A percentile compares a stretch with the other conserved stretches of the same genome.
Evolutionary conservation across 129 eudicot species (phyloP).

Genomic region (Escallonia rubra): DNA sequence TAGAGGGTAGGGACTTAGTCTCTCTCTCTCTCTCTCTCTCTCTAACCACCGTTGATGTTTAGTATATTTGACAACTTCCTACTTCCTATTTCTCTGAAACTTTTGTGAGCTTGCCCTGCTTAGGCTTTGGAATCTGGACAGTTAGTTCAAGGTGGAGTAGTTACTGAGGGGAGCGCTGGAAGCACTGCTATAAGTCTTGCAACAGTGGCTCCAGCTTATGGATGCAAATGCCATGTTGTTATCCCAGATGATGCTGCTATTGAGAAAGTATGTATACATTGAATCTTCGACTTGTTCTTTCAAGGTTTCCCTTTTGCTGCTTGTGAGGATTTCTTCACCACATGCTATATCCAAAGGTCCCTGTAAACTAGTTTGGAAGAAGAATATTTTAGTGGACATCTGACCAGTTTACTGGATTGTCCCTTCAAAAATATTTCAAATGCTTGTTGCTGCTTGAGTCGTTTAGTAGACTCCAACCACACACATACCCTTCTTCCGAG

Average conservation of each 20-base stretch:
- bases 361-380: not conserved
- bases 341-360: not conserved
- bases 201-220: constrained; percentile 95
- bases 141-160: constrained; percentile 78
- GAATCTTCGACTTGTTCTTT: not conserved
- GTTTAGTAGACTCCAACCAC: no score
- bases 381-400: no score
- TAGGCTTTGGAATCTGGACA: constrained; percentile 81
- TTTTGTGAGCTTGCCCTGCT: not conserved
- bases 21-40: no score
- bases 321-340: not conserved
- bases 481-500: no score
- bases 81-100: no score
- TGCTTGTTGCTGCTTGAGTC: no score
- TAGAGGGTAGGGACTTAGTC: no score
- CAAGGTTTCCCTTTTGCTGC: not conserved
- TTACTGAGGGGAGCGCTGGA: constrained; percentile 99
- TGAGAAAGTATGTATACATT: constrained; percentile 58
- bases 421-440: no score
- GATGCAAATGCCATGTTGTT: constrained; percentile 98
- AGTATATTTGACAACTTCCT: no score
- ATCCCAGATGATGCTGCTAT: constrained; percentile 98
- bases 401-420: no score
- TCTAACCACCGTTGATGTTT: no score
- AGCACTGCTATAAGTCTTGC: constrained; percentile 99